A percentile compares a stretch with the other conserved stretches of the same genome.
These are phyloP conservation scores for Clitopilus passeckerianus DNA, from an alignment of 768 basidiomycete species.

Conservation along the genomic window DNA sequence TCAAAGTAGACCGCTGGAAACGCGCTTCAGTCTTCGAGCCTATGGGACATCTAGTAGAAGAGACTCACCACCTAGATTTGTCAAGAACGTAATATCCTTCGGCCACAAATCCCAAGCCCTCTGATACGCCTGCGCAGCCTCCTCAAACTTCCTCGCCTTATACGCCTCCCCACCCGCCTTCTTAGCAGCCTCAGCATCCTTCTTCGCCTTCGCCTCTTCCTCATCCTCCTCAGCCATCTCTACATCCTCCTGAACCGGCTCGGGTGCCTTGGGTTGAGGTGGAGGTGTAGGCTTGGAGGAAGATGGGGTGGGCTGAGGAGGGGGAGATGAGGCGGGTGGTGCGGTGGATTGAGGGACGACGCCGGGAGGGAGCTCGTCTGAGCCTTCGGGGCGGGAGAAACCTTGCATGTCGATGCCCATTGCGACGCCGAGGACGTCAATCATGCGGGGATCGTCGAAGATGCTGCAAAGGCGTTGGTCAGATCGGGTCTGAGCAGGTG, in stretches of 20 bases:
- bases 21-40: neutral
- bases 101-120: constrained; percentile 93
- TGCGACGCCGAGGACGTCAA: constrained; percentile 85
- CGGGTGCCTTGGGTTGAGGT: constrained; percentile 27
- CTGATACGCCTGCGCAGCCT: constrained; percentile 70
- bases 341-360: constrained; percentile 21
- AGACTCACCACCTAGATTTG: constrained; percentile 75
- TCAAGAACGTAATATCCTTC: constrained; percentile 90
- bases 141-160: constrained; percentile 79
- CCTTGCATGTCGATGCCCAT: constrained; percentile 94
- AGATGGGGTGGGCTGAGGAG: constrained; percentile 37
- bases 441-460: constrained; percentile 85
- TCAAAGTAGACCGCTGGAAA: constrained; percentile 85
- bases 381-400: constrained; percentile 79
- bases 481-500: constrained; percentile 1
- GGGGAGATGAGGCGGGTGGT: constrained; percentile 24
- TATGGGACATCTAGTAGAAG: too few species aligned
- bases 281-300: constrained; percentile 33
- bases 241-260: constrained; percentile 48
- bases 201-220: constrained; percentile 70
- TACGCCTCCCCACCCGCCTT: constrained; percentile 75
- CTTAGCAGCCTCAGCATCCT: constrained; percentile 77
- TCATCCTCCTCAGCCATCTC: constrained; percentile 66
- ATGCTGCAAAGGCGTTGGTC: constrained; percentile 29
- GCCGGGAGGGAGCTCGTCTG: constrained; percentile 71